Conservation (phyloP, 2,329 filamentous ascomycete genomes). For the Pyrenophora graminea region DNA sequence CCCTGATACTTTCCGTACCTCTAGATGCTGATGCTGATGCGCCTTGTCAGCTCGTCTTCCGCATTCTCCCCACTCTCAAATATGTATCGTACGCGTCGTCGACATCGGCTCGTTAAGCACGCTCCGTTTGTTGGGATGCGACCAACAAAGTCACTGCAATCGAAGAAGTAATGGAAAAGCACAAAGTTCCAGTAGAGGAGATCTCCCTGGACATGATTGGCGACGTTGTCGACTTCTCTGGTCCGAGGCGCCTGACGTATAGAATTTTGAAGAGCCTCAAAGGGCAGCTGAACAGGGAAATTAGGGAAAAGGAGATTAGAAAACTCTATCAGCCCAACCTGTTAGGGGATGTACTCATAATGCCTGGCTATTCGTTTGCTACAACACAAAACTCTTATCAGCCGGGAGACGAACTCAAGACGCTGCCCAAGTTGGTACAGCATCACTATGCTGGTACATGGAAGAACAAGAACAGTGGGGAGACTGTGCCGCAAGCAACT, state of each 20-base stretch:
- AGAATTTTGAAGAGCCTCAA: conserved; percentile 33
- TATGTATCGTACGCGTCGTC: too few species aligned
- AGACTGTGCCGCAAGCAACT: not conserved
- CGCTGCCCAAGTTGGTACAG: conserved; percentile 15
- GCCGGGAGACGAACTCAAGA: conserved; percentile 3
- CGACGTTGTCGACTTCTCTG: conserved; percentile 37
- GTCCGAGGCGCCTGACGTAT: conserved; percentile 31
- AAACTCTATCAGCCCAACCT: conserved; percentile 30
- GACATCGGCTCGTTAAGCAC: too few species aligned
- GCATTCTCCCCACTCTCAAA: too few species aligned
- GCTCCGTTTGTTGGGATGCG: too few species aligned
- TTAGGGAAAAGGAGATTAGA: conserved; percentile 24
- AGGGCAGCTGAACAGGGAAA: conserved; percentile 11
- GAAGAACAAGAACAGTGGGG: conserved; percentile 26
- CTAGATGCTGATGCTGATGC: too few species aligned
- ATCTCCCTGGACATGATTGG: conserved; percentile 26
- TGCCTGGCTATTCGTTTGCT: conserved; percentile 23
- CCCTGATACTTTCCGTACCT: too few species aligned
- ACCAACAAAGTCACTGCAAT: too few species aligned
- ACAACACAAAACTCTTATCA: conserved; percentile 18
- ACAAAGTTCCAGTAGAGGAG: conserved; percentile 4
- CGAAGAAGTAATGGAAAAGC: too few species aligned
- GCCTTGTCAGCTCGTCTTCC: too few species aligned
- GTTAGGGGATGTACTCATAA: conserved; percentile 35
- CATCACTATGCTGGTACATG: conserved; percentile 28